Percentiles rank a stretch among this genome's conserved stretches.
These are phyloP conservation scores for Suillus spraguei DNA, from an alignment of 768 basidiomycete genomes.

Conservation along the genomic window DNA sequence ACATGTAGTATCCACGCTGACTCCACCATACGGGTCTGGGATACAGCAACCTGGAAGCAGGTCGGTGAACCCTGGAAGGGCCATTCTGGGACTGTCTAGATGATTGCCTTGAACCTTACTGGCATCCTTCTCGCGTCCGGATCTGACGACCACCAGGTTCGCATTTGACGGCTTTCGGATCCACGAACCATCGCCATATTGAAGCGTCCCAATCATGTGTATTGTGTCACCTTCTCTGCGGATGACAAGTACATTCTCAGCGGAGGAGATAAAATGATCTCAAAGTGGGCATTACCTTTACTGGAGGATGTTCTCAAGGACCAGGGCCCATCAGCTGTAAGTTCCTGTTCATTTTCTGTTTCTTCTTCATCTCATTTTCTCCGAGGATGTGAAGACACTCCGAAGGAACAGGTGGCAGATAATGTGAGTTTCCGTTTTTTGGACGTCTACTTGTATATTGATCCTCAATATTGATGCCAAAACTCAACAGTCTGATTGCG, in stretches of 20 bases:
- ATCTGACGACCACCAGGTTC: not conserved
- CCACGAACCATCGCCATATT: not conserved
- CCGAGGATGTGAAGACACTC: not conserved
- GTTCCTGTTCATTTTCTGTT: not conserved
- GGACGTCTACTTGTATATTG: not conserved
- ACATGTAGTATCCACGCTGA: too few relatives aligned
- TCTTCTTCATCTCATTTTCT: not conserved
- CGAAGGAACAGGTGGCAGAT: not conserved
- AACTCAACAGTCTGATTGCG: not conserved
- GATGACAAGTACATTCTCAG: not conserved
- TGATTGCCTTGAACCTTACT: not conserved
- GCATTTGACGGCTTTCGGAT: not conserved
- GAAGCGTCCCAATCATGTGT: rapidly evolving
- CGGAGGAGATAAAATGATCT: not conserved
- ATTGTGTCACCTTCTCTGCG: not conserved
- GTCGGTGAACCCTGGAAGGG: not conserved
- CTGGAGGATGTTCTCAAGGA: not conserved
- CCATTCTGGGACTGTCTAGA: not conserved
- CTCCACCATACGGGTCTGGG: not conserved
- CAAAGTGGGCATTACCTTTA: not conserved
- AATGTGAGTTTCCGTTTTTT: not conserved
- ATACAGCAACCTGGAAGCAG: not conserved
- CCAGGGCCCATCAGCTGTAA: not conserved
- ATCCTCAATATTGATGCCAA: not conserved
- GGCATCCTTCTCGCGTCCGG: not conserved